Conservation (phyloP, 2,329 filamentous ascomycete species). For the Calonectria naviculata region DNA sequence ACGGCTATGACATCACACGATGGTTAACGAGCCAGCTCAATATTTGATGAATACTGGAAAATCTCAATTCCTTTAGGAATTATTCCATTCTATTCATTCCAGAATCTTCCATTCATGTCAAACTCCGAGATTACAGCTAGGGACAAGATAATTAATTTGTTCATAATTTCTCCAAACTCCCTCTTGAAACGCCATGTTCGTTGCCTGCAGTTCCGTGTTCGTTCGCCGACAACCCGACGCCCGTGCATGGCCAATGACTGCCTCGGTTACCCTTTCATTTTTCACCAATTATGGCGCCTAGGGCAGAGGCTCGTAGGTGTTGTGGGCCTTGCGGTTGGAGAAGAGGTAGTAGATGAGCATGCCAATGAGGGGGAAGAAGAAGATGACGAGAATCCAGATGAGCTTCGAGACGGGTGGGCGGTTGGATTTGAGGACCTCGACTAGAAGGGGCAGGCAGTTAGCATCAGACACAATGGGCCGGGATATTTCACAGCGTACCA, state of each 20-base stretch:
- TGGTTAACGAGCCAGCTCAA: too few species aligned
- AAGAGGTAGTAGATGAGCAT: neutral
- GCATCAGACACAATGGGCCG: neutral
- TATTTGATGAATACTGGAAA: too few species aligned
- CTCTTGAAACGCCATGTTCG: neutral
- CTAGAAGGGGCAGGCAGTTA: neutral
- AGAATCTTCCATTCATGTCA: neutral
- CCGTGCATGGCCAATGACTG: neutral
- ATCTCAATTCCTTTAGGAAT: too few species aligned
- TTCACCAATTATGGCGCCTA: neutral
- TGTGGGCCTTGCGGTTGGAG: neutral
- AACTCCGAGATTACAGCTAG: neutral
- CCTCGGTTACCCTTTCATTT: neutral
- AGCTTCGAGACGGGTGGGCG: neutral
- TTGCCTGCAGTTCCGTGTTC: neutral
- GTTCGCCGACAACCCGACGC: neutral
- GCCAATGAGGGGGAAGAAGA: neutral
- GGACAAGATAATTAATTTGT: neutral
- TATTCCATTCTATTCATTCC: too few species aligned
- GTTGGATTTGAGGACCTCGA: neutral
- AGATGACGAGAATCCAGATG: neutral
- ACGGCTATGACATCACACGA: too few species aligned
- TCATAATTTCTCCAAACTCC: neutral
- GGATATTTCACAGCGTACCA: neutral
- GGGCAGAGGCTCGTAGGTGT: neutral